Evolutionary conservation across 192 early-diverging fungal species (phyloP), one percentile per base, ranked within the genome.

Genomic region (Pecoramyces ruminantium): DNA sequence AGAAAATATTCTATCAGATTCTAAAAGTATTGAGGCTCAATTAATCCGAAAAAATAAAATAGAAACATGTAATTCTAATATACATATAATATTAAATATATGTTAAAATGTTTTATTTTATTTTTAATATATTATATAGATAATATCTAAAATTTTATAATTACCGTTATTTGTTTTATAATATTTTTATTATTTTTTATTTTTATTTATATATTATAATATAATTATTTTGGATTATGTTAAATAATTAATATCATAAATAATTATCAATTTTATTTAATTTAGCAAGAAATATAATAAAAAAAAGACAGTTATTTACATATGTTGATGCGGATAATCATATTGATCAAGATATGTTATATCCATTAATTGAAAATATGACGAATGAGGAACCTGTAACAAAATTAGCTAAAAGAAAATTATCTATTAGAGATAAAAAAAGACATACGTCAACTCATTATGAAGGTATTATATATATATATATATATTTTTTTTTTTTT

Each of bases 301-400:
- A 29, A 27, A 81, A 30, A 30, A 38, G 77, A 25, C 81, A 79
- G 77, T 51, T 86, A 16, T 86, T 86, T 78, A 86, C 85, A 28
- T 83, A 85, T 79, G 81, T 82, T 29, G 79, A 82, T 38, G 38
- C 77, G 18, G 84, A 86, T 77, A 79, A 77, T 27, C 84, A 83
- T 83, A 25, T 38, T n/a, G 51, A 67, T 67, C 51, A 67, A n/a
- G 51, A 67, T 67, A 67, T 67, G 51, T 11, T 67, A 11, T 67
- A 67, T n/a, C 51, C 51, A n/a, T 67, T 67, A n/a, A 67, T 67
- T 25, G 51, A 67, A n/a, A 67, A 67, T 67, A 67, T 67, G 51
- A 67, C 51, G 0, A 67, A 67, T 67, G 51, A 67, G n/a, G 51
- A 67, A 67, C 51, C 51, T n/a, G 51, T 67, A 11, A 67, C 51